Percentiles rank a stretch among this genome's conserved stretches.
These are phyloP conservation scores for Flaveria ramosissima DNA, from an alignment of 129 eudicot species.

Conservation along the genomic window DNA sequence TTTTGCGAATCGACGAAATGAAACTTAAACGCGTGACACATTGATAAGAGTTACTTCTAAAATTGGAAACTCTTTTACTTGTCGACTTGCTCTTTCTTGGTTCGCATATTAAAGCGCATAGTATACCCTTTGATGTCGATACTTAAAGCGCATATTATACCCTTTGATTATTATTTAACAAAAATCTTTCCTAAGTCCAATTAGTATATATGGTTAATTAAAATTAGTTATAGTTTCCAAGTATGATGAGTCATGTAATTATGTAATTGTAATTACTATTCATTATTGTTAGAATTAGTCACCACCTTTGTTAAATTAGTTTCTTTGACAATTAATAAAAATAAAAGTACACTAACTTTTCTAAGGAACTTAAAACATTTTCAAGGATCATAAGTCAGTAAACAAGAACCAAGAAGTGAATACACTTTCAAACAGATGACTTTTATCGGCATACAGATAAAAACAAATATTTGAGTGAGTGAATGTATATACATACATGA, in stretches of 20 bases:
- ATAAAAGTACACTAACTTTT: neutral
- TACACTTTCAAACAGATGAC: too few relatives aligned
- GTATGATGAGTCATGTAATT: neutral
- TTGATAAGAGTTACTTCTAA: conserved; percentile 34
- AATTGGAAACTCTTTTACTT: conserved; percentile 30
- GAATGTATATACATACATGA: neutral
- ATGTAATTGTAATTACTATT: neutral
- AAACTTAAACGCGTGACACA: conserved; percentile 44
- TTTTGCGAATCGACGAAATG: conserved; percentile 20
- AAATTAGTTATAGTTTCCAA: neutral
- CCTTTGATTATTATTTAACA: neutral
- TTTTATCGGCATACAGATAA: too few relatives aligned
- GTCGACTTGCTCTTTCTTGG: conserved; percentile 21
- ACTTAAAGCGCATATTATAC: neutral
- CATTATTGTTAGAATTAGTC: neutral
- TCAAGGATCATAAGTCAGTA: too few relatives aligned
- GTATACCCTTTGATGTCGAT: too few relatives aligned
- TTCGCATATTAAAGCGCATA: neutral
- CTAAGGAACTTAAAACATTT: neutral
- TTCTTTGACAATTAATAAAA: neutral
- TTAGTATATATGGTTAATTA: neutral
- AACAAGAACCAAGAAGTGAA: too few relatives aligned
- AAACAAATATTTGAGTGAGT: neutral
- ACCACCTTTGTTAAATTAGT: conserved; percentile 4
- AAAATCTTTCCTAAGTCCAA: neutral